Base-by-base conservation (phyloP, 2,329 filamentous ascomycete species). In the Grosmannia penicillata region DNA sequence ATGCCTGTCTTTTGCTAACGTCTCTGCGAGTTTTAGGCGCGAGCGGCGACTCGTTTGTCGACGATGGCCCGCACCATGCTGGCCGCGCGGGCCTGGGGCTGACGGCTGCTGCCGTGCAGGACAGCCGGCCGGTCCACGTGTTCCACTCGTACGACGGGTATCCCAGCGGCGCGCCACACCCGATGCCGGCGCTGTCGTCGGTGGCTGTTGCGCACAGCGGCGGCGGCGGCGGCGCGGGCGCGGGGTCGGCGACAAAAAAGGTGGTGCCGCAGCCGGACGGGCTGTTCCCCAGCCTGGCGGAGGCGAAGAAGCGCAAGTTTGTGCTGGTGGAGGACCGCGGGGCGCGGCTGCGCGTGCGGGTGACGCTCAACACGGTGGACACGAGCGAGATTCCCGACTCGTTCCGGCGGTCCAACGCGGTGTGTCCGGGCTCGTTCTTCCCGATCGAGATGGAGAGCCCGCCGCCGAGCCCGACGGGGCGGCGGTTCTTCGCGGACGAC, bases 321-420 rank as follows among this genome's bases (percentile, higher is more conserved):
- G 94, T 96, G 49, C 73, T 96, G 9, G 86, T 96, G 22, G 87
- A 95, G 48, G 89, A 96, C 56, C 78, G 75, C 37, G 81, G 86
- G 45, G 79, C 84, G 26, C 81, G 80, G 37, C 78, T 95, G 2
- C 78, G 89, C 14, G 87, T 96, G 33, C 81, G 87, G 44, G 87
- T 95, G 37, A 91, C 82, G 45, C 75, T 98, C n/a, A 85, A 95
- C 53, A 78, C 79, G 32, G 86, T 95, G 49, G 82, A 95, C 55
- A 93, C 91, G 63, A 81, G 87, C 52, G 89, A 96, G 59, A 93
- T 96, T 53, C 89, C 89, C 1, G 89, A 96, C 57, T 91, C 84
- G 14, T 95, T 94, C 63, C 82, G 89, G 48, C 86, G 86, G 60
- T 76, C 74, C 39, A 89, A 89, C 50, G 85, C 83, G 9, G 87